Evolutionary conservation across 148 eudicot genomes (phyloP).

Genomic region (Rheum nobile): DNA sequence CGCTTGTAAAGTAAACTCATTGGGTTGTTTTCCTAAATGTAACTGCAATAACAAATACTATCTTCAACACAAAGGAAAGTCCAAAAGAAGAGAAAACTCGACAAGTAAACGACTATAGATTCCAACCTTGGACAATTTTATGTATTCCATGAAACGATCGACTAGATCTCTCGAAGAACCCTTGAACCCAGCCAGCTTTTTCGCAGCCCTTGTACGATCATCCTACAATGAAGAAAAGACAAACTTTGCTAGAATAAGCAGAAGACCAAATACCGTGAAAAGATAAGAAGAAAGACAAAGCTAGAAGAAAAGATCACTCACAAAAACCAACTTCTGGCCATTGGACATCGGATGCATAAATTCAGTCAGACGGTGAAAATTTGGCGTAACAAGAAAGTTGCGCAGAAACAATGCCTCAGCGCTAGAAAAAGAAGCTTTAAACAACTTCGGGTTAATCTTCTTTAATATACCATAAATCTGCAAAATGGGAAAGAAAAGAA

Average conservation of each 20-base stretch:
- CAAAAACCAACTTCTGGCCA: conserved; percentile 60
- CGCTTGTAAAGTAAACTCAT: conserved; percentile 18
- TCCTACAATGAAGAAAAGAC: conserved; percentile 33
- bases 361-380: conserved; percentile 80
- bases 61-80: conserved; percentile 20
- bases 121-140: conserved; percentile 75
- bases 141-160: conserved; percentile 63
- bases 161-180: conserved; percentile 75
- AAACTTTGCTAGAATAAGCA: conserved; percentile 7
- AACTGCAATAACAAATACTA: conserved; percentile 37
- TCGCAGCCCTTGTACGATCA: conserved; percentile 69
- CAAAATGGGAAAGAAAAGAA: conserved; percentile 11
- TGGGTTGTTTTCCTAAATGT: conserved; percentile 45
- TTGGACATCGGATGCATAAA: conserved; percentile 27
- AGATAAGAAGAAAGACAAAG: conserved; percentile 1
- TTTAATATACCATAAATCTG: conserved; percentile 53
- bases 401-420: conserved; percentile 47
- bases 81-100: conserved; percentile 16
- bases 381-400: conserved; percentile 77
- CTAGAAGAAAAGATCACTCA: conserved; percentile 20
- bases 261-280: background rate
- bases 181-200: conserved; percentile 64
- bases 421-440: conserved; percentile 39
- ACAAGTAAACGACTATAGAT: conserved; percentile 9
- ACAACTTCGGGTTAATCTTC: conserved; percentile 42